phyloP scores from a whole-genome alignment of 225 moss, liverwort and hornwort species.

The Anthoceros angustus region DNA sequence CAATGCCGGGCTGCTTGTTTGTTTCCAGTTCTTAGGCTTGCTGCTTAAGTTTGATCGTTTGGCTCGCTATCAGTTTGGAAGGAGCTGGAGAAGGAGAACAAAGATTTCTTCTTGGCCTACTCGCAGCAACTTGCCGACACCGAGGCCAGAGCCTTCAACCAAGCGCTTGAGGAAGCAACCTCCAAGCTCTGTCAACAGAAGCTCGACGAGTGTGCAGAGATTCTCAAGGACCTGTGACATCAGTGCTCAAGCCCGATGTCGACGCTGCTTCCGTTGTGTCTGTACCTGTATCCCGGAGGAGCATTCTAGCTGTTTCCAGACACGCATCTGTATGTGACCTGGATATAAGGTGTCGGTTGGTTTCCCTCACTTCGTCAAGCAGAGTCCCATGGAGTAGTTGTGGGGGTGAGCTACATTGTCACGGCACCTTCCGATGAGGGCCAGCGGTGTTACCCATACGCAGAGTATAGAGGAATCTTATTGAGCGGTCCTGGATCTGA shows the following conservation, averaged over 20 bases:
- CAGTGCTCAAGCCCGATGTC: neutral
- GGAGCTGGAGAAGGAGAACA: slow-evolving; percentile 33
- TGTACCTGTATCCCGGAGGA: too few relatives aligned
- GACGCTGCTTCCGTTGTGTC: neutral
- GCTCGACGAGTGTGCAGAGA: slow-evolving; percentile 13
- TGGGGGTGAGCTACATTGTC: too few relatives aligned
- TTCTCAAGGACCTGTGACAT: slow-evolving; percentile 4
- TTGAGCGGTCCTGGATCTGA: too few relatives aligned
- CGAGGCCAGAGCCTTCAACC: slow-evolving; percentile 15
- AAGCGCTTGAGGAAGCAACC: slow-evolving; percentile 27
- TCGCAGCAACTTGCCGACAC: slow-evolving; percentile 15
- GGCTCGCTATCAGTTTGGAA: slow-evolving; percentile 24
- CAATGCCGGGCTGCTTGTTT: neutral
- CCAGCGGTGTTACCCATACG: too few relatives aligned
- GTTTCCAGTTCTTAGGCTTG: neutral
- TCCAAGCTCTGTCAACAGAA: slow-evolving; percentile 20
- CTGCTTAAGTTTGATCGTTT: neutral
- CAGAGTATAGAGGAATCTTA: too few relatives aligned
- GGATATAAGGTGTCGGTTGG: too few relatives aligned
- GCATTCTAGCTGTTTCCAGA: too few relatives aligned
- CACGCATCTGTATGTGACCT: too few relatives aligned
- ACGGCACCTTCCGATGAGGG: too few relatives aligned
- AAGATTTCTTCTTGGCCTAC: slow-evolving; percentile 29
- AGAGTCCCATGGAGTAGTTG: too few relatives aligned
- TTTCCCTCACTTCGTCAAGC: too few relatives aligned